Conservation (phyloP, 1,284 basidiomycete species). For the Cutaneotrichosporon mucoides region DNA sequence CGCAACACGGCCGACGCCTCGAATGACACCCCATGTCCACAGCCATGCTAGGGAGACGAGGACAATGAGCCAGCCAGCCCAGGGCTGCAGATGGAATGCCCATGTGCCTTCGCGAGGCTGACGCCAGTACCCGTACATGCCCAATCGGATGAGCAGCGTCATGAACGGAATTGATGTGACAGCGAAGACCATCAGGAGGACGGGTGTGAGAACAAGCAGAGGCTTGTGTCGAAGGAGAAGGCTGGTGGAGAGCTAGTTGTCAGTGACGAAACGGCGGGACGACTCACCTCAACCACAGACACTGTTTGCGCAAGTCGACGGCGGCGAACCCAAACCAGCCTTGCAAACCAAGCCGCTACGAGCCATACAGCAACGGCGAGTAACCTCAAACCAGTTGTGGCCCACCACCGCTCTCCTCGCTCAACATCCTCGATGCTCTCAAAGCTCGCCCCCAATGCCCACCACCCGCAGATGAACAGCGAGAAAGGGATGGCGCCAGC, state of each 20-base stretch:
- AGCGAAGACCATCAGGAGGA: conserved; percentile 67
- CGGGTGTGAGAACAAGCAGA: conserved; percentile 72
- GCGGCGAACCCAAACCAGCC: conserved; percentile 63
- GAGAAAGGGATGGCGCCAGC: conserved; percentile 74
- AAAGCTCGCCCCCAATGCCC: conserved; percentile 86
- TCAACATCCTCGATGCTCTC: conserved; percentile 67
- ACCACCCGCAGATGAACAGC: conserved; percentile 72
- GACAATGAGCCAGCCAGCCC: conserved; percentile 76
- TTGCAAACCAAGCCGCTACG: conserved; percentile 65
- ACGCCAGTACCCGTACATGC: conserved; percentile 65
- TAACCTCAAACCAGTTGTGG: conserved; percentile 60
- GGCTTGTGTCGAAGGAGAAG: conserved; percentile 75
- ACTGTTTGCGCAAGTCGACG: conserved; percentile 57
- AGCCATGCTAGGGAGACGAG: conserved; percentile 69
- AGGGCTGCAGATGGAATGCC: conserved; percentile 71
- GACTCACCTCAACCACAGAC: conserved; percentile 62
- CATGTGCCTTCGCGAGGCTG: conserved; percentile 47
- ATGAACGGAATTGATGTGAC: conserved; percentile 77
- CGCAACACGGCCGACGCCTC: conserved; percentile 72
- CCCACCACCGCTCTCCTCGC: conserved; percentile 71
- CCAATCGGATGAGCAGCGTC: conserved; percentile 73
- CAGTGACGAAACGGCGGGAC: neutral
- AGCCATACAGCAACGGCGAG: conserved; percentile 71
- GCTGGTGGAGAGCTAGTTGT: conserved; percentile 60
- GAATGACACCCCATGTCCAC: conserved; percentile 85